Evolutionary conservation across 176 grass and related monocot species (phyloP), one percentile per base, ranked within the genome.

Genomic region (Carex myosuroides): DNA sequence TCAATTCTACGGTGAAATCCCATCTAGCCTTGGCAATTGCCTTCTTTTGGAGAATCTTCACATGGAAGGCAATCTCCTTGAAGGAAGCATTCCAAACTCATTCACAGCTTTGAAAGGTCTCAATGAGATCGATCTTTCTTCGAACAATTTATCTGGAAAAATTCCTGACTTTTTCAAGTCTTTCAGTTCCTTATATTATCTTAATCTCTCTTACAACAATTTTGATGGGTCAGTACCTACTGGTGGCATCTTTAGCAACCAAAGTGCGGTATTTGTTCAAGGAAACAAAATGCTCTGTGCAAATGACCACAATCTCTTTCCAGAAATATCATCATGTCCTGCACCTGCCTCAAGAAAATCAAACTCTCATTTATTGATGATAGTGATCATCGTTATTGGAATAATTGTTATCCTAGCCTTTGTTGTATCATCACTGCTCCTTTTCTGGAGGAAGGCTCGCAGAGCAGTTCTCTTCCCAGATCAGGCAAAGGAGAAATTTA

Each of bases 191-290:
- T 79, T 94, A 64, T 6, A 81, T 16, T 50, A 37, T 17, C 53
- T 94, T 30, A 86, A 94, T 35, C 2, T 94, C 3, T 91, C 92
- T 7, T 91, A 84, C 83, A 91, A 94, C 39, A 60, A 70, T 86
- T 42, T 94, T 10, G 44, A 46, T 26, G 92, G 92, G 2, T 75
- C 87, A 52, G 37, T 91, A 55, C 89, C 92, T 13, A 53, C 21
- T 8, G 17, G 26, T 18, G 87, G 87, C 8, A 26, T 90, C 11
- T 94, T 94, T 35, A 13, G 18, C 8, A 94, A 91, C 57, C 13
- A 57, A 42, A 86, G 29, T 8, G 84, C 22, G 0, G 68, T 91
- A 12, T 75, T 37, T 1, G 52, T 94, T 59, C 5, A 13, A n/a
- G 89, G 89, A 44, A 94, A 94, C 60, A 1, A 9, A 2, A 33